Percentiles rank a stretch among this genome's conserved stretches.
Evolutionary conservation across 257 asterid species (phyloP).

Genomic region (Thymus quinquecostatus): DNA sequence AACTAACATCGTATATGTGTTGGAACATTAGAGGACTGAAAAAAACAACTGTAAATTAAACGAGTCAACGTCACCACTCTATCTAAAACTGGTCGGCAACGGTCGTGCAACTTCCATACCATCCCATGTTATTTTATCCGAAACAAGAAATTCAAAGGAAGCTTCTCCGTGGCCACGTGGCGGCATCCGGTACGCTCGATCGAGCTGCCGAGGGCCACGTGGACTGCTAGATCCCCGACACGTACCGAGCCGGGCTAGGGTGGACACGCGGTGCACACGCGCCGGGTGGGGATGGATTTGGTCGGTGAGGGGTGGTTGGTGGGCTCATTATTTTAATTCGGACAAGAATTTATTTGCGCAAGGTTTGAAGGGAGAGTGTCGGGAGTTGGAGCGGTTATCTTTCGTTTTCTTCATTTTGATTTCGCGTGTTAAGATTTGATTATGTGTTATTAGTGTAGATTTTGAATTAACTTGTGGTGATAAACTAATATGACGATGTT

Average conservation of each 20-base stretch:
- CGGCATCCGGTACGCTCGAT: neutral
- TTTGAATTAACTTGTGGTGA: neutral
- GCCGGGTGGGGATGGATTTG: neutral
- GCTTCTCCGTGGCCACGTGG: slow-evolving; percentile 18
- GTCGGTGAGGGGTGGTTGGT: slow-evolving; percentile 32
- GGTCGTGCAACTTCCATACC: neutral
- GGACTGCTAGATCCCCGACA: neutral
- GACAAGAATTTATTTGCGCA: neutral
- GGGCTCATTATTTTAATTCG: neutral
- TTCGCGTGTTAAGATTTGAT: neutral
- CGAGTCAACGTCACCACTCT: neutral
- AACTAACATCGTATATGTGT: neutral
- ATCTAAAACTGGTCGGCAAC: slow-evolving; percentile 9
- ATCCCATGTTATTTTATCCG: neutral
- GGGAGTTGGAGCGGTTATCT: slow-evolving; percentile 10
- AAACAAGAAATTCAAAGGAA: neutral
- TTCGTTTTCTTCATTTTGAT: neutral
- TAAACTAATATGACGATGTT: too few species aligned
- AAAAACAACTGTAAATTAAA: neutral
- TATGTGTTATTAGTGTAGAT: neutral
- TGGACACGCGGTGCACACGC: slow-evolving; percentile 29
- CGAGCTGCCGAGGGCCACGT: neutral
- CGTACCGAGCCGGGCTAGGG: neutral
- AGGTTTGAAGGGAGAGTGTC: neutral
- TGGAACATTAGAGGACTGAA: neutral